Percentiles rank a stretch among this genome's conserved stretches.
Evolutionary conservation across 345 rosid species (phyloP).

Genomic region (Carallia pectinifolia): DNA sequence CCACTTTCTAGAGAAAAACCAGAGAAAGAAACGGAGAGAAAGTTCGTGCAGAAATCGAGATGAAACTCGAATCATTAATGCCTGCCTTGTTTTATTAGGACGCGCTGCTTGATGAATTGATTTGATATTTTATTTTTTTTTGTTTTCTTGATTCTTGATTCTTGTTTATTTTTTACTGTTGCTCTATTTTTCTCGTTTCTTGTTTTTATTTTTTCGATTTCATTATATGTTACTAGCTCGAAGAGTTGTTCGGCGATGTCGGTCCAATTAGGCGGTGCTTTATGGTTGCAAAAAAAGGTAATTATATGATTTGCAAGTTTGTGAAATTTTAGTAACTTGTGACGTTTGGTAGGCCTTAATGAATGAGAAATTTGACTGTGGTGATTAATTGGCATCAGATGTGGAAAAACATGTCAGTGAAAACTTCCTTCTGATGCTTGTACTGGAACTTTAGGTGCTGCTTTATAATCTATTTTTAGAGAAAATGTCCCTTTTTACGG

Average conservation of each 20-base stretch:
- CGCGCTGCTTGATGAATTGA: not conserved
- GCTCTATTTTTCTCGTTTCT: too few species aligned
- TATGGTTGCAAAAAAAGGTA: slow-evolving; percentile 78
- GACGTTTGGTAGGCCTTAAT: not conserved
- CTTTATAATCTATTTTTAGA: too few species aligned
- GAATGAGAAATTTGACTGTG: not conserved
- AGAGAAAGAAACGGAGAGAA: not conserved
- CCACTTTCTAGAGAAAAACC: slow-evolving; percentile 1
- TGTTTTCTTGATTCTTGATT: too few species aligned
- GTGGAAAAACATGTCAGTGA: too few species aligned
- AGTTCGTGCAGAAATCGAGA: not conserved
- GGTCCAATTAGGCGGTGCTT: slow-evolving; percentile 95
- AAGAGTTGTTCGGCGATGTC: slow-evolving; percentile 80
- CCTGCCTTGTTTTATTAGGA: not conserved
- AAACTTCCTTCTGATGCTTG: too few species aligned
- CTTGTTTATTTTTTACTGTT: too few species aligned
- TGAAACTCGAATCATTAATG: not conserved
- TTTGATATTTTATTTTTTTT: too few species aligned
- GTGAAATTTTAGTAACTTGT: not conserved
- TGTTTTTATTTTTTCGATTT: too few species aligned
- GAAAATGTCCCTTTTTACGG: too few species aligned
- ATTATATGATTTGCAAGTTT: not conserved
- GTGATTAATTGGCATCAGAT: not conserved
- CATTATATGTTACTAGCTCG: slow-evolving; percentile 49
- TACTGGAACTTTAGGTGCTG: too few species aligned